phyloP scores from a whole-genome alignment of 345 rosid genomes.

The Firmiana major region DNA sequence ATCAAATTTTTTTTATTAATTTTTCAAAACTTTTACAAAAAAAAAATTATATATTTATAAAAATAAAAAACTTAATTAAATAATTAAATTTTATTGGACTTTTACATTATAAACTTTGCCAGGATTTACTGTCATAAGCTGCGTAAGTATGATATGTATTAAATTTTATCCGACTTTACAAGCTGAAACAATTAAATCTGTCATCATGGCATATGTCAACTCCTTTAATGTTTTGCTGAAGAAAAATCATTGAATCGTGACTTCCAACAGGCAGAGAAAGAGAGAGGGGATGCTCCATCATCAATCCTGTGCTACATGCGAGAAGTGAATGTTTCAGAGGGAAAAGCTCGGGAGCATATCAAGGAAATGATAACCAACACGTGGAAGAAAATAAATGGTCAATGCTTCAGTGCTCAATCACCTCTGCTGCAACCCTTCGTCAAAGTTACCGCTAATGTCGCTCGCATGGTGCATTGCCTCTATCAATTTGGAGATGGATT shows the following conservation, averaged over 20 bases:
- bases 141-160: too few species aligned
- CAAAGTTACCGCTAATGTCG: slow-evolving; percentile 25
- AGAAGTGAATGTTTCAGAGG: slow-evolving; percentile 40
- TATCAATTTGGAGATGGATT: slow-evolving; percentile 50
- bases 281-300: slow-evolving; percentile 56
- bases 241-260: neutral
- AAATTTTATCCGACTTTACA: too few species aligned
- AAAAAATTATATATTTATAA: too few species aligned
- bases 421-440: slow-evolving; percentile 21
- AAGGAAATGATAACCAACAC: slow-evolving; percentile 24
- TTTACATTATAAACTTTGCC: too few species aligned
- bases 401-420: slow-evolving; percentile 5
- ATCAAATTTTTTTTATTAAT: too few species aligned
- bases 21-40: too few species aligned
- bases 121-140: too few species aligned
- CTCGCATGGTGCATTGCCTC: slow-evolving; percentile 38
- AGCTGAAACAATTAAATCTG: too few species aligned
- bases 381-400: slow-evolving; percentile 41
- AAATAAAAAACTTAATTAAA: too few species aligned
- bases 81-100: too few species aligned
- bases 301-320: slow-evolving; percentile 37
- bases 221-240: neutral
- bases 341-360: slow-evolving; percentile 28
- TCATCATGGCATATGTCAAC: too few species aligned
- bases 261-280: slow-evolving; percentile 37